Conservation (phyloP, 345 rosid species). For the Lepidium didymum region DNA sequence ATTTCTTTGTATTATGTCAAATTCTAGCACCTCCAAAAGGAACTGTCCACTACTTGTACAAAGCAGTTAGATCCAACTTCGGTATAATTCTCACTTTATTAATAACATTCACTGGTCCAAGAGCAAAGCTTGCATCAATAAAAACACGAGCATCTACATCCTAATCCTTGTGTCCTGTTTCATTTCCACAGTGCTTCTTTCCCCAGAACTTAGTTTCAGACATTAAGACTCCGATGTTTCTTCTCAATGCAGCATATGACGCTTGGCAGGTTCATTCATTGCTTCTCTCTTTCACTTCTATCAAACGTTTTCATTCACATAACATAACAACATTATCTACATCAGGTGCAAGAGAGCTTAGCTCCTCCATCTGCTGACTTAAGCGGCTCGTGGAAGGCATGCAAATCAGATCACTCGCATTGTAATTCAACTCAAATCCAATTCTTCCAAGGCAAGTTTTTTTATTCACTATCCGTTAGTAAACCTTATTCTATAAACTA, state of each 20-base stretch:
- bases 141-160: neutral
- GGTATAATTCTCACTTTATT: conserved; percentile 25
- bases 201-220: conserved; percentile 58
- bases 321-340: neutral
- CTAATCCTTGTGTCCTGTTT: neutral
- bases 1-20: neutral
- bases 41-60: conserved; percentile 57
- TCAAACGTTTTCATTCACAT: neutral
- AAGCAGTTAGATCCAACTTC: conserved; percentile 65
- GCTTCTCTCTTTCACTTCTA: conserved; percentile 1
- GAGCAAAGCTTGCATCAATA: neutral
- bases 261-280: conserved; percentile 57
- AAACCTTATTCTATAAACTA: neutral
- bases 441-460: conserved; percentile 47
- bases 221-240: conserved; percentile 59
- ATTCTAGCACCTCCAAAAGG: conserved; percentile 48
- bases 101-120: neutral
- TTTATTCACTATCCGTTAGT: neutral
- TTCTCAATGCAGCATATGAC: conserved; percentile 72
- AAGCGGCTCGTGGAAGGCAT: conserved; percentile 49
- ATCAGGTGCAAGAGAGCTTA: conserved; percentile 57
- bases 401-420: conserved; percentile 44
- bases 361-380: conserved; percentile 60
- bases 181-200: conserved; percentile 60
- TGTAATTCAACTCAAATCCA: conserved; percentile 57